phyloP scores from a whole-genome alignment of 108 stramenopile genomes.

The Aureococcus anophagefferens region DNA sequence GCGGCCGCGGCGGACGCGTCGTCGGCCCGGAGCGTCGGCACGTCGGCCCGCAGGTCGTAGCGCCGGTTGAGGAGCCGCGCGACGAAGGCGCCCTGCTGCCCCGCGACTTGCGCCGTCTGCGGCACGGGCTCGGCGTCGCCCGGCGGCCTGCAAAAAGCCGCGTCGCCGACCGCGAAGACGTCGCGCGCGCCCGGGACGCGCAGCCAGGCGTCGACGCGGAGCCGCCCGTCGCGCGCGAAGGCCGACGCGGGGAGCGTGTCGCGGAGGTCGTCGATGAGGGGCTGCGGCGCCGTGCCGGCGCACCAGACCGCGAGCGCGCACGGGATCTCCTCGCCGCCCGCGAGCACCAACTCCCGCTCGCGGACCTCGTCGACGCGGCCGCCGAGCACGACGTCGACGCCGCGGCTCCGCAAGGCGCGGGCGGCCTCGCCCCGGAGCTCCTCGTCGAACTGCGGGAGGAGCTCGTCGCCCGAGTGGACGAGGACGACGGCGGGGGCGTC shows the following conservation, averaged over 20 bases:
- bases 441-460: slow-evolving; percentile 55
- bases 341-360: slow-evolving; percentile 18
- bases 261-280: slow-evolving; percentile 43
- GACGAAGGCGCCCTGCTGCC: slow-evolving; percentile 63
- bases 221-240: slow-evolving; percentile 32
- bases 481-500: slow-evolving; percentile 40
- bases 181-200: slow-evolving; percentile 28
- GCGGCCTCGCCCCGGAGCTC: slow-evolving; percentile 38
- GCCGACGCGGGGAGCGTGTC: slow-evolving; percentile 39
- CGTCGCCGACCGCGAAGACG: slow-evolving; percentile 57
- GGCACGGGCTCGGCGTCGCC: slow-evolving; percentile 31
- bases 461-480: slow-evolving; percentile 41
- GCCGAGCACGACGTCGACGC: slow-evolving; percentile 50
- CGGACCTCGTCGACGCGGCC: slow-evolving; percentile 46
- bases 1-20: not conserved
- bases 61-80: slow-evolving; percentile 52
- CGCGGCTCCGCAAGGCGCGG: slow-evolving; percentile 30
- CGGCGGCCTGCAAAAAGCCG: slow-evolving; percentile 26
- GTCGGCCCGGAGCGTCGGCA: slow-evolving; percentile 23
- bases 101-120: slow-evolving; percentile 42
- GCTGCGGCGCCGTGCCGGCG: slow-evolving; percentile 56
- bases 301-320: slow-evolving; percentile 12
- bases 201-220: slow-evolving; percentile 56
- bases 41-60: slow-evolving; percentile 43
- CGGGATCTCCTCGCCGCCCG: slow-evolving; percentile 2